phyloP scores from a whole-genome alignment of 345 rosid genomes.

The Abelmoschus esculentus region DNA sequence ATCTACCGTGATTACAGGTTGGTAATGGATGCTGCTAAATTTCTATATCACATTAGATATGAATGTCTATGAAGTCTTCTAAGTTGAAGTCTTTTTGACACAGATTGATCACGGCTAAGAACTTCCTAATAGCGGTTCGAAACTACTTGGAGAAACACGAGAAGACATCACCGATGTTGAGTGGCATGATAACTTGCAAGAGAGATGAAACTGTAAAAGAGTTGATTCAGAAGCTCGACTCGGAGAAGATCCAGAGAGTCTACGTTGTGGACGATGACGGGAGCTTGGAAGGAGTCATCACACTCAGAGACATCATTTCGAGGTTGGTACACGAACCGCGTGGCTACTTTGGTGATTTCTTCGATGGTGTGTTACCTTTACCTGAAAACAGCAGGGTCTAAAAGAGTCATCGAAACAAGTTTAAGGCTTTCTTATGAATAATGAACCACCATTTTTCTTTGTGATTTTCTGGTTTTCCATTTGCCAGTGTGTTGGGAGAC shows the following conservation, averaged over 20 bases:
- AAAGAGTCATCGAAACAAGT: conserved; percentile 11
- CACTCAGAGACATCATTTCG: conserved; percentile 82
- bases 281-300: conserved; percentile 84
- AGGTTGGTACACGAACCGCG: conserved; percentile 89
- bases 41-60: neutral
- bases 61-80: neutral
- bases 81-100: neutral
- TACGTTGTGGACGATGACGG: conserved; percentile 76
- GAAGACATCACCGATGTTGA: conserved; percentile 43
- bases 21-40: neutral
- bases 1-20: conserved; percentile 87
- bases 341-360: conserved; percentile 96
- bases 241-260: conserved; percentile 59
- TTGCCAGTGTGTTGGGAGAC: neutral
- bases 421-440: neutral
- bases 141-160: conserved; percentile 52
- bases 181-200: conserved; percentile 70
- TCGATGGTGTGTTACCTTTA: conserved; percentile 79
- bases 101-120: conserved; percentile 88
- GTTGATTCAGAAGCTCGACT: conserved; percentile 64
- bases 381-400: conserved; percentile 72
- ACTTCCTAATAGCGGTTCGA: conserved; percentile 61
- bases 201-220: conserved; percentile 58
- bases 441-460: conserved; percentile 1
- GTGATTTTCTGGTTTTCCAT: neutral